Base-by-base conservation (phyloP, 768 basidiomycete species). In the Suillus paluster region DNA sequence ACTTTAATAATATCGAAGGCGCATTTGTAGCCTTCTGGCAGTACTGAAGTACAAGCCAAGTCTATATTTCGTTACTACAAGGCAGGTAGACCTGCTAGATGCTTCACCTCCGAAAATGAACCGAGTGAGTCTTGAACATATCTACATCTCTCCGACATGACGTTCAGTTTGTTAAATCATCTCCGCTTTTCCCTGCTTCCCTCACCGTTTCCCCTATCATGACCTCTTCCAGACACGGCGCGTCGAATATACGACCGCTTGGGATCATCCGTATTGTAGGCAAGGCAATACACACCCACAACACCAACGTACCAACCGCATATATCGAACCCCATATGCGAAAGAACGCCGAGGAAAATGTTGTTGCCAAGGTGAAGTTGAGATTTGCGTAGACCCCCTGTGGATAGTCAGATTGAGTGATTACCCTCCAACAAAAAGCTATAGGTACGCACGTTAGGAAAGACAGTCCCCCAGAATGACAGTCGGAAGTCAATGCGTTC, bases 361-460 rank as follows among this genome's bases (percentile, higher is more conserved):
- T 77, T 19, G 67, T 65, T 5, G 78, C 80, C 0, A 91, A 77
- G 23, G 77, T 74, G 23, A 90, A 79, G 0, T 87, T 89, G 11
- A 87, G 77, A 64, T 85, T 86, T 2, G 88, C 87, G 64, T 88
- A 90, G 0, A 89, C 89, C n/a, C 84, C 84, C 83, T 85, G 55
- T 50, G 59, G 45, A 57, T 38, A 11, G 65, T 38, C 21, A 48
- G 4, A 30, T 39, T 25, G 36, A 36, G 33, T 44, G 4, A 30
- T 30, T 30, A 30, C 3, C 30, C 1, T 0, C 49, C 27, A 45
- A 42, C 53, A 36, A 7, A 55, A 34, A 21, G 17, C 10, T 7
- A 5, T 12, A 56, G 41, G 49, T 38, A 73, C 84, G 42, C 64
- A 85, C 90, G 64, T 89, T 90, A 5, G 90, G 89, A 69, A 91